Base-by-base conservation (phyloP, 306 rosid species). In the Macrotyloma uniflorum region DNA sequence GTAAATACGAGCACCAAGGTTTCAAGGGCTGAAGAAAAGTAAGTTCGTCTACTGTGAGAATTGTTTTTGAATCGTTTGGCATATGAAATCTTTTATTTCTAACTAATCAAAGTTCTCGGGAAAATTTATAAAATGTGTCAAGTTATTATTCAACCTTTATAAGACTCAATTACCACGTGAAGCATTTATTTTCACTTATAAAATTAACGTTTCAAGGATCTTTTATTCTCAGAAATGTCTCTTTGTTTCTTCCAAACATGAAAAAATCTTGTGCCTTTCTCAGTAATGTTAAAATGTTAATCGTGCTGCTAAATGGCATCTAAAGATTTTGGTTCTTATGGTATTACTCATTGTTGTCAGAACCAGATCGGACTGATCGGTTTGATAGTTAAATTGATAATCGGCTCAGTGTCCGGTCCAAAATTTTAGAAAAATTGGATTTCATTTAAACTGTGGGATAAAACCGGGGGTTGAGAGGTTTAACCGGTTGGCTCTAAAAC, bases 11-110 rank as follows among this genome's bases (percentile, higher is more conserved):
- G 97, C 87, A 85, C 96, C 2, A 95, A 91, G 80, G 87, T 81
- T 76, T 79, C 93, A 24, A 90, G 84, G 76, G 69, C 81, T 18
- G 99, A 95, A 58, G 99, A 95, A 80, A 90, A 79, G 98, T 95
- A 81, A 89, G 91, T 75, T 63, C 67, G 28, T 57, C 62, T 70
- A n/a, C 50, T 47, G 19, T 5, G 47, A 28, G 58, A 47, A 23
- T 57, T 80, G 75, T 53, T 57, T 36, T 57, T 24, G 18, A 24
- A 57, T 57, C 18, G 9, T 57, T 24, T 24, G 18, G 3, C 35
- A 4, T 24, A 24, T 1, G n/a, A 57, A 57, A 24, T 57, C 15
- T 57, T 23, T 26, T 2, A 26, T 28, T 59, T 59, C 40, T 61
- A 30, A 16, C 43, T 14, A 28, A 59, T 2, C 20, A 36, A 26